Evolutionary conservation across 176 grass and related monocot species (phyloP).

Genomic region (Panicum miliaceum): DNA sequence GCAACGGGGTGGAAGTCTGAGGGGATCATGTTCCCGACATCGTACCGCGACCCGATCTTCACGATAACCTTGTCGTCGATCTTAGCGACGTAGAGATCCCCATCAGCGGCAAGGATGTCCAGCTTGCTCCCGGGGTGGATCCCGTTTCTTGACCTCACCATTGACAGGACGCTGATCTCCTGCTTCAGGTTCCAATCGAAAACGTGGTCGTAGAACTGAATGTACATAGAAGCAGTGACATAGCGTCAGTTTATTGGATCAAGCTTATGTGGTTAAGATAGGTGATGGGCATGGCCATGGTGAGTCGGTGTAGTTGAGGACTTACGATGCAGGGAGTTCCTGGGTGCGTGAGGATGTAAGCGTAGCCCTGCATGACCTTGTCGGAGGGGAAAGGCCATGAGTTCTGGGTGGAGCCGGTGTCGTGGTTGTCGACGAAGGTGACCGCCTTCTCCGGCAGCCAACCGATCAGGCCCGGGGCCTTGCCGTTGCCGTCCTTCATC

Average conservation of each 20-base stretch:
- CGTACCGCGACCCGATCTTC: slow-evolving; percentile 68
- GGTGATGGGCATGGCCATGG: not conserved
- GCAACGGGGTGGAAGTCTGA: slow-evolving; percentile 56
- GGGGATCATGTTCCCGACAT: slow-evolving; percentile 70
- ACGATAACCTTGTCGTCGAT: slow-evolving; percentile 69
- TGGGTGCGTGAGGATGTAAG: slow-evolving; percentile 83
- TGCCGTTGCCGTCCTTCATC: slow-evolving; percentile 69
- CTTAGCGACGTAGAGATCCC: slow-evolving; percentile 62
- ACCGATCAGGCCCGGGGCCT: slow-evolving; percentile 75
- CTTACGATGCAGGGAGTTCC: slow-evolving; percentile 82
- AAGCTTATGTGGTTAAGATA: not conserved
- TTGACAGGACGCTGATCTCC: slow-evolving; percentile 53
- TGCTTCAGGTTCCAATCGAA: slow-evolving; percentile 82
- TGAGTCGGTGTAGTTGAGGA: not conserved
- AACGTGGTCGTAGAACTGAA: slow-evolving; percentile 83
- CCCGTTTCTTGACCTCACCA: slow-evolving; percentile 54
- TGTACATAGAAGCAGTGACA: not conserved
- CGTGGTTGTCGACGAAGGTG: slow-evolving; percentile 92
- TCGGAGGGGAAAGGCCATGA: slow-evolving; percentile 65
- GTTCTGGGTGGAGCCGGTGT: slow-evolving; percentile 78
- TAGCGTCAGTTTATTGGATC: not conserved
- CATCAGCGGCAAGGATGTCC: slow-evolving; percentile 58
- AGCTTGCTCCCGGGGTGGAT: slow-evolving; percentile 63
- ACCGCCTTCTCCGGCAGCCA: slow-evolving; percentile 81
- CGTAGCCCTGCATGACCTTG: slow-evolving; percentile 87